Percentiles rank a stretch among this genome's conserved stretches.
Conservation (phyloP, 345 rosid species). For the Diplotaxis tenuifolia region DNA sequence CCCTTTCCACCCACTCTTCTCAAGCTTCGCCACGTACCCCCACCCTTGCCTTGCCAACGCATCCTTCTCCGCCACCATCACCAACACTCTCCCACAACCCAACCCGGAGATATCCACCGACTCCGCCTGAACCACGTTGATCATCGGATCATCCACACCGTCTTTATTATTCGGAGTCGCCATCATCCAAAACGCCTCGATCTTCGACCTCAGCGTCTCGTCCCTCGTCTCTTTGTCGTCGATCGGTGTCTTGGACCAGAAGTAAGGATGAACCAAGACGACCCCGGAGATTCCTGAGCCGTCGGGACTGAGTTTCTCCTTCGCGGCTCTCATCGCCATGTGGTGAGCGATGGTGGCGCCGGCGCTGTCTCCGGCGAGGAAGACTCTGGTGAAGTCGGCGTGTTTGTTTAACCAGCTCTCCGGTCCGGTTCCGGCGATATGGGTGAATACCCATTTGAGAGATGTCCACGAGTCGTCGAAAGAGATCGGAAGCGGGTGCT, state of each 20-base stretch:
- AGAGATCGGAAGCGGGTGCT: slow-evolving; percentile 49
- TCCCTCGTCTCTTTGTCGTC: slow-evolving; percentile 38
- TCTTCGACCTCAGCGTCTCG: slow-evolving; percentile 37
- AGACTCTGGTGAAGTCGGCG: slow-evolving; percentile 47
- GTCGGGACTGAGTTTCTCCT: slow-evolving; percentile 19
- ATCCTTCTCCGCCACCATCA: slow-evolving; percentile 52
- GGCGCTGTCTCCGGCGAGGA: slow-evolving; percentile 63
- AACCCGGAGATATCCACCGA: slow-evolving; percentile 39
- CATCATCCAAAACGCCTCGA: slow-evolving; percentile 36
- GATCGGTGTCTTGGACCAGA: slow-evolving; percentile 38
- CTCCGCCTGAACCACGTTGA: slow-evolving; percentile 45
- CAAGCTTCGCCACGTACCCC: not conserved
- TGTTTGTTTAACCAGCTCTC: slow-evolving; percentile 53
- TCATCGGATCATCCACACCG: slow-evolving; percentile 50
- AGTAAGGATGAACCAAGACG: slow-evolving; percentile 54
- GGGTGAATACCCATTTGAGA: slow-evolving; percentile 57
- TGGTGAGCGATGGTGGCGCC: slow-evolving; percentile 63
- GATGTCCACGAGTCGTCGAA: slow-evolving; percentile 61
- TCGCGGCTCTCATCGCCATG: slow-evolving; percentile 44
- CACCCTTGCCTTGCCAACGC: slow-evolving; percentile 8
- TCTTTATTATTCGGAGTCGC: slow-evolving; percentile 38
- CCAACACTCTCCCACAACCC: slow-evolving; percentile 43
- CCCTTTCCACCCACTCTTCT: not conserved
- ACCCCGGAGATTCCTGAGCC: slow-evolving; percentile 38
- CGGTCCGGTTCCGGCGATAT: slow-evolving; percentile 42